Evolutionary conservation across 2,329 filamentous ascomycete species (phyloP), one percentile per base, ranked within the genome.

Genomic region (Cordyceps cicadae): DNA sequence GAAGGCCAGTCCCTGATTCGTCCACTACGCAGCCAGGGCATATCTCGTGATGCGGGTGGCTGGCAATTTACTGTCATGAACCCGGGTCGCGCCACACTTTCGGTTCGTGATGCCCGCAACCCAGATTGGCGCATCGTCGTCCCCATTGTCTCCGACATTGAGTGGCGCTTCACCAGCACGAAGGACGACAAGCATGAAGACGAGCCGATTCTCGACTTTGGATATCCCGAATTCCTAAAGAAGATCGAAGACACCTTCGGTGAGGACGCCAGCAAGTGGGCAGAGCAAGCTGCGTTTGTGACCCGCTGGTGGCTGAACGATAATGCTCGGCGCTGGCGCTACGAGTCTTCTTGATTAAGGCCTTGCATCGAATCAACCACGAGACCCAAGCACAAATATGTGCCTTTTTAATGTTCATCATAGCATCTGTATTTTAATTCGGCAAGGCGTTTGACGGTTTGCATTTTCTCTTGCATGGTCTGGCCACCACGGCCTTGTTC

Each of bases 1-100:
- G 72, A 74, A 52, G 72, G 72, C 3, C 70, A 73, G 51, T 73
- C 71, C 3, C 65, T 74, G 9, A 69, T 74, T 43, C 71, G 72
- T 8, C 67, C 69, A 0, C 65, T 70, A 21, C 66, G 64, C 54
- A 66, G 62, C 59, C 46, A 11, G 49, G 54, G 64, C 14, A 62
- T 63, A 1, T 11, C 55, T 34, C 62, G 62, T 1, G 64, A 67
- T 3, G 63, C 67, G 17, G 70, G 68, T 5, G 64, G 70, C 46
- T 74, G 71, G 71, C 71, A 73, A 19, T 72, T 72, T 26, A 71
- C 69, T 3, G 67, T 72, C 7, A 67, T 69, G 2, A 74, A 73
- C 24, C 70, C 71, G 0, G 71, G 71, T 5, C 66, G 71, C 6
- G 69, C 70, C 5, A 70, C 72, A 68, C 62, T 74, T 0, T 67